phyloP scores from a whole-genome alignment of 192 early-diverging fungal genomes.

The Obelidium mucronatum region DNA sequence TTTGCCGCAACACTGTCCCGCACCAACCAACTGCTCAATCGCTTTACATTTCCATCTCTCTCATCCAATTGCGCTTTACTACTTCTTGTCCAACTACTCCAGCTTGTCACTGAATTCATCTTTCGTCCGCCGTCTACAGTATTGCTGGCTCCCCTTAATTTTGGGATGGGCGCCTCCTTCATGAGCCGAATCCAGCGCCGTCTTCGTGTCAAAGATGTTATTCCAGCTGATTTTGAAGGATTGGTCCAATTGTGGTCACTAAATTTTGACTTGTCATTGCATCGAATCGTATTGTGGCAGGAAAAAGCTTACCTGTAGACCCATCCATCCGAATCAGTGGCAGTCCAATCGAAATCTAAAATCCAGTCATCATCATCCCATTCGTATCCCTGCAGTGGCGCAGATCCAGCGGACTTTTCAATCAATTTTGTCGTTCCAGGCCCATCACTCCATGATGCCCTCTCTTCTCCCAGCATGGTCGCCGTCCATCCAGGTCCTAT shows the following conservation, averaged over 20 bases:
- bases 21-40: not conserved
- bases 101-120: constrained; percentile 1
- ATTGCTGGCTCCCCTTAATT: not conserved
- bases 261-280: not conserved
- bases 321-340: constrained; percentile 26
- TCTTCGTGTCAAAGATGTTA: constrained; percentile 27
- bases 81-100: not conserved
- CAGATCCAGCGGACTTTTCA: not conserved
- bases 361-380: constrained; percentile 30
- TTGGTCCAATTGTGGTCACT: constrained; percentile 32
- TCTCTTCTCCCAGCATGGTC: constrained; percentile 13
- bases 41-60: not conserved
- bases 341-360: constrained; percentile 21
- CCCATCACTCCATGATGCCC: constrained; percentile 16
- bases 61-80: not conserved
- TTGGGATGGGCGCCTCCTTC: not conserved
- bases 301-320: constrained; percentile 22
- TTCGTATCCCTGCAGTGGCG: constrained; percentile 2
- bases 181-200: constrained; percentile 22
- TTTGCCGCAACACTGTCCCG: constrained; percentile 2
- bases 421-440: not conserved
- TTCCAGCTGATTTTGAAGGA: constrained; percentile 1
- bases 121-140: not conserved
- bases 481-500: constrained; percentile 29
- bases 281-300: not conserved